Evolutionary conservation across 495 filamentous ascomycete genomes (phyloP), one percentile per base, ranked within the genome.

Genomic region (Corynascus novoguineensis): DNA sequence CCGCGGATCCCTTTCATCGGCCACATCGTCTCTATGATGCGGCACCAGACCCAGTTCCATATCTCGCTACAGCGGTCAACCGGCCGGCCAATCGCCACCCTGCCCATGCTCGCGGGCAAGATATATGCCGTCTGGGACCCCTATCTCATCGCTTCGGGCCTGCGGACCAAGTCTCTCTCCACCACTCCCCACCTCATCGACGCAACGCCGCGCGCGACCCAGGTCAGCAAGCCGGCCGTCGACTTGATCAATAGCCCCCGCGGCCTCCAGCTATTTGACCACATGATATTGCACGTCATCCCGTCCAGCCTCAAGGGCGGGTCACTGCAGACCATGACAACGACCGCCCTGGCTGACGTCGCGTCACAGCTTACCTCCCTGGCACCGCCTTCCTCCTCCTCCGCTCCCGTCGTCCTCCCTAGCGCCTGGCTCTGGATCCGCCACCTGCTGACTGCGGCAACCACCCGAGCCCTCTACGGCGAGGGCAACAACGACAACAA

Each of bases 1-100:
- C 53, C 65, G 11, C 57, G 56, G 0, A 50, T 71, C 8, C 68
- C 68, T 5, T 41, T 68, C 7, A 52, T 71, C 44, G 68, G 68
- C 4, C 68, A 71, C 50, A 57, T 67, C 48, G 32, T 68, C n/a
- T 52, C 60, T 32, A 40, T 68, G 3, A 42, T 67, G 1, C 53
- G 50, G 14, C 38, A 68, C 32, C 60, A 71, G 51, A 60, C 55
- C 2, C 54, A 60, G 9, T 71, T 62, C 49, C 58, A 64, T 41
- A 25, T 44, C 21, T 46, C 44, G 0, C 48, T 71, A 2, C 40
- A 44, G 60, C 37, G 47, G 25, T 22, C 32, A 0, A 58, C 45
- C 25, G 7, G 44, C 47, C 46, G 53, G 29, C 55, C 64, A 27
- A 59, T 61, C 48, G 60, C 55, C 14, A 66, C 60, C 4, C 58